Conservation (phyloP, 495 filamentous ascomycete genomes). For the Talaromyces adpressus region DNA sequence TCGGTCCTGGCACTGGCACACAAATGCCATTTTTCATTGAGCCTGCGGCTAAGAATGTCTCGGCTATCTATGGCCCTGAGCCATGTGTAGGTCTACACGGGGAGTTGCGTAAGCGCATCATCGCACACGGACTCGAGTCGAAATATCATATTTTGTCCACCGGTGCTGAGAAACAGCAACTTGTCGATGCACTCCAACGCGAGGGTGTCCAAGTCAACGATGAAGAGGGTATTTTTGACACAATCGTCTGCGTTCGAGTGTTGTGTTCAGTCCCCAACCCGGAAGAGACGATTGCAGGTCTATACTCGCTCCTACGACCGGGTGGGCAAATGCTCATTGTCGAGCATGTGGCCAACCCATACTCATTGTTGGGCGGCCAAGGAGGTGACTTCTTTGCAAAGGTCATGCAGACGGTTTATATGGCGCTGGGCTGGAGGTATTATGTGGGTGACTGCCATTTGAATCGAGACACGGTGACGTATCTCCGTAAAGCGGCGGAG, state of each 20-base stretch:
- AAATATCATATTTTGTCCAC: conserved; percentile 59
- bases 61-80: conserved; percentile 60
- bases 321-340: conserved; percentile 63
- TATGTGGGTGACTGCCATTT: conserved; percentile 56
- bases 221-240: conserved; percentile 51
- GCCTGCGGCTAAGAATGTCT: conserved; percentile 30
- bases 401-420: conserved; percentile 26
- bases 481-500: conserved; percentile 36
- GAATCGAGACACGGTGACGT: conserved; percentile 46
- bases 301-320: conserved; percentile 58
- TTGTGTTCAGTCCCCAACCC: conserved; percentile 66
- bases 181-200: conserved; percentile 26
- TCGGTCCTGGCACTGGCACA: conserved; percentile 44
- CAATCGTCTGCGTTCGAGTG: conserved; percentile 61
- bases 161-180: conserved; percentile 48
- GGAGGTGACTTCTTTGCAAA: conserved; percentile 46
- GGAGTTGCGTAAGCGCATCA: conserved; percentile 37
- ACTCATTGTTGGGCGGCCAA: conserved; percentile 21
- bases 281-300: conserved; percentile 43
- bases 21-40: conserved; percentile 39
- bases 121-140: conserved; percentile 42
- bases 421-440: conserved; percentile 29
- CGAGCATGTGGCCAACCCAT: conserved; percentile 58
- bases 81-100: conserved; percentile 53
- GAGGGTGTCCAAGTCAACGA: conserved; percentile 27